These are phyloP conservation scores for Ceratocystis alfenasii DNA, from an alignment of 2,329 filamentous ascomycete species.

Conservation along the genomic window DNA sequence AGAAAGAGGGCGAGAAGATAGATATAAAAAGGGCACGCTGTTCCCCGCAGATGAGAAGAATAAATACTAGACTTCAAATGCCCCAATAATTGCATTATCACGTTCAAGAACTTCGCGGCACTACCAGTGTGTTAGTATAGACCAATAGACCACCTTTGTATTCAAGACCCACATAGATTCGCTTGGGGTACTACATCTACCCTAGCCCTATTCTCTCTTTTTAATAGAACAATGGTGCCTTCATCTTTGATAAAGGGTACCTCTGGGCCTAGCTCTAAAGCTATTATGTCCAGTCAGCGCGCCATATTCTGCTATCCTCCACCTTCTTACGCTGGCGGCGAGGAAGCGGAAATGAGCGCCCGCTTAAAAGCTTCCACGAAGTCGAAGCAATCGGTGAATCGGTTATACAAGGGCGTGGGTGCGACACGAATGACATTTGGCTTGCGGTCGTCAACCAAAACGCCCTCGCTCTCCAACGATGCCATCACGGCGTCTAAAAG, in stretches of 20 bases:
- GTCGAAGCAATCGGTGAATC: slow-evolving; percentile 47
- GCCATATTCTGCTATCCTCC: background rate
- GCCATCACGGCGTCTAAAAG: slow-evolving; percentile 53
- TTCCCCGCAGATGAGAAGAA: no score
- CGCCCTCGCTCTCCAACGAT: slow-evolving; percentile 49
- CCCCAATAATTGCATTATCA: no score
- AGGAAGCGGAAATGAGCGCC: slow-evolving; percentile 23
- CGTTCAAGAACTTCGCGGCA: no score
- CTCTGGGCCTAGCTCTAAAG: background rate
- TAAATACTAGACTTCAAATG: no score
- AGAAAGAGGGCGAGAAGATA: no score
- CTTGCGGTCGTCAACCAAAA: slow-evolving; percentile 68
- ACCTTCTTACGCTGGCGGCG: background rate
- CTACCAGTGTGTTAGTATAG: no score
- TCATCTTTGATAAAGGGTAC: background rate
- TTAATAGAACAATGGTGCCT: no score
- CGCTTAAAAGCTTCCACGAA: slow-evolving; percentile 28
- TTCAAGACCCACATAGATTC: no score
- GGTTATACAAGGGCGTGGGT: slow-evolving; percentile 70
- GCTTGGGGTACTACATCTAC: no score
- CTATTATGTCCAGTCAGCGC: background rate
- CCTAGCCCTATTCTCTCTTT: no score
- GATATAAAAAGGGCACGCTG: no score
- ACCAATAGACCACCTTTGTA: no score
- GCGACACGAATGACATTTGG: slow-evolving; percentile 71